A percentile compares a stretch with the other conserved stretches of the same genome.
These are phyloP conservation scores for Ustilago shanxiensis DNA, from an alignment of 1,284 basidiomycete species.

Conservation along the genomic window DNA sequence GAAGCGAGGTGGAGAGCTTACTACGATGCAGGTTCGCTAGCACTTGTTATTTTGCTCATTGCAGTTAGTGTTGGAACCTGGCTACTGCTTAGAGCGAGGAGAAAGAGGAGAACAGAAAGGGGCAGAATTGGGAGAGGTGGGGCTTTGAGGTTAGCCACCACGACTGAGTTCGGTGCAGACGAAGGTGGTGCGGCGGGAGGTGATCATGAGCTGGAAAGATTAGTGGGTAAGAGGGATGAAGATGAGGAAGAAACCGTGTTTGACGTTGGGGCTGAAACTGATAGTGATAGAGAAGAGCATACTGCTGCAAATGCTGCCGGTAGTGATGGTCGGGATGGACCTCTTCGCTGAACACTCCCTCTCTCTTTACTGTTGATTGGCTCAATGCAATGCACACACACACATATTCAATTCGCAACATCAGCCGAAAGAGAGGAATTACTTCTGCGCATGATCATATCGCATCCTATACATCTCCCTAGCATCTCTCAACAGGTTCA, in stretches of 20 bases:
- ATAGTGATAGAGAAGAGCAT: conserved; percentile 15
- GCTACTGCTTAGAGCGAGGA: conserved; percentile 79
- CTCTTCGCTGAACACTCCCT: conserved; percentile 11
- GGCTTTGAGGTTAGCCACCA: conserved; percentile 31
- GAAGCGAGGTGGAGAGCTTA: conserved; percentile 63
- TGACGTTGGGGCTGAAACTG: conserved; percentile 72
- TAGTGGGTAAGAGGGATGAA: conserved; percentile 52
- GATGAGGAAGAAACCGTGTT: conserved; percentile 70
- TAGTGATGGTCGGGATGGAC: conserved; percentile 12
- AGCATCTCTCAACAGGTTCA: conserved; percentile 52
- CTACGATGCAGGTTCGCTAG: conserved; percentile 85
- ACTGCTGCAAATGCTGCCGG: neutral
- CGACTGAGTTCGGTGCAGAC: conserved; percentile 24
- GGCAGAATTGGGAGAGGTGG: conserved; percentile 35
- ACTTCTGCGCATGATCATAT: conserved; percentile 47
- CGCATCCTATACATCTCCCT: conserved; percentile 55
- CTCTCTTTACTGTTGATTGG: too few relatives aligned
- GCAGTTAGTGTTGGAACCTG: conserved; percentile 79
- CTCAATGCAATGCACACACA: neutral
- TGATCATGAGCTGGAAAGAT: conserved; percentile 54
- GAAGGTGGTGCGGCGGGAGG: conserved; percentile 35
- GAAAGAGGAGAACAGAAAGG: conserved; percentile 56
- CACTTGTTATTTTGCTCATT: conserved; percentile 83
- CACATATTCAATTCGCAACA: neutral
- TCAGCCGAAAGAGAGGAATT: neutral